Percentiles rank a stretch among this genome's conserved stretches.
phyloP scores from a whole-genome alignment of 1,139 yeast genomes.

The Blastobotrys aristatus region DNA sequence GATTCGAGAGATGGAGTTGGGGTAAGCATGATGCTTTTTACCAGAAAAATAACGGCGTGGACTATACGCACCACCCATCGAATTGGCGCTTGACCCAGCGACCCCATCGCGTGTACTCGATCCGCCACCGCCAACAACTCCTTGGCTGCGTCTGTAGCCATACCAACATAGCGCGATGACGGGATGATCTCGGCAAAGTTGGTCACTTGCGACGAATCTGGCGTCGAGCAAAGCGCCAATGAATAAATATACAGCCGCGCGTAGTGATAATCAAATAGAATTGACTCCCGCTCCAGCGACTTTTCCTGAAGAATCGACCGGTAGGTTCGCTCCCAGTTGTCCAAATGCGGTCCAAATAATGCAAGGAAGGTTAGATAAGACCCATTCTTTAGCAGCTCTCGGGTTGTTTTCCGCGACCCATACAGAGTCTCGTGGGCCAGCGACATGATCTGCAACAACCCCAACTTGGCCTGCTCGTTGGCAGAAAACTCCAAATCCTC shows the following conservation, averaged over 20 bases:
- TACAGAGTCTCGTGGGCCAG: slow-evolving; percentile 82
- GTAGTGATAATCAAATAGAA: slow-evolving; percentile 78
- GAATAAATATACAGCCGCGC: slow-evolving; percentile 80
- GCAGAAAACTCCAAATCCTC: slow-evolving; percentile 45
- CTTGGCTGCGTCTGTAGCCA: slow-evolving; percentile 81
- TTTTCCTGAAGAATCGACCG: slow-evolving; percentile 50
- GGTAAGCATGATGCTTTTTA: slow-evolving; percentile 57
- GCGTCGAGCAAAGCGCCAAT: slow-evolving; percentile 48
- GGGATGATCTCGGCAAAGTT: slow-evolving; percentile 62
- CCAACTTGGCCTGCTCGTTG: slow-evolving; percentile 74
- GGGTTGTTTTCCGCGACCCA: slow-evolving; percentile 38
- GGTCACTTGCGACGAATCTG: slow-evolving; percentile 37
- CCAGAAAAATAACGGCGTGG: slow-evolving; percentile 86
- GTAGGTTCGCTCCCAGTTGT: slow-evolving; percentile 71
- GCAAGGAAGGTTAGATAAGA: slow-evolving; percentile 64
- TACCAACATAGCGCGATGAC: slow-evolving; percentile 71
- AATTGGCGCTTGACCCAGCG: slow-evolving; percentile 77
- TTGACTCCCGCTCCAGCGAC: slow-evolving; percentile 59
- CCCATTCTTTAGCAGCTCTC: slow-evolving; percentile 42
- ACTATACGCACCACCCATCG: slow-evolving; percentile 86
- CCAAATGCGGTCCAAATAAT: slow-evolving; percentile 69
- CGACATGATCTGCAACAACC: slow-evolving; percentile 70
- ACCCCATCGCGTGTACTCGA: slow-evolving; percentile 56
- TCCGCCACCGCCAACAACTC: slow-evolving; percentile 70
- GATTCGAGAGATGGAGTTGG: slow-evolving; percentile 42